phyloP scores from a whole-genome alignment of 331 rosid species.

The Rosa hybrid region DNA sequence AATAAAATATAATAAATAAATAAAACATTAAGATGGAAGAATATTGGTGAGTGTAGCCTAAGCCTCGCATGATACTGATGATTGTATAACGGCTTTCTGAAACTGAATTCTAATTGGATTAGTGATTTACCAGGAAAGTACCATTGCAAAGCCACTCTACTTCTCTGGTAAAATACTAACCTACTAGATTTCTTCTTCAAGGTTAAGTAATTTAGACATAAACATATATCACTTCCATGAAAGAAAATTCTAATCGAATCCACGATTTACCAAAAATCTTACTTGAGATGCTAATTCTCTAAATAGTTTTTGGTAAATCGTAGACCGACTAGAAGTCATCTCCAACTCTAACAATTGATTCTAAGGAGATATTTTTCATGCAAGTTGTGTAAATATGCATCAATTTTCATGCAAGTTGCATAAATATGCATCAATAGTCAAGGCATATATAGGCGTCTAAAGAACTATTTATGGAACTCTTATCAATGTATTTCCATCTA shows the following conservation, averaged over 20 bases:
- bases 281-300: background rate
- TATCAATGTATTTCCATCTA: no score
- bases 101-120: no score
- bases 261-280: background rate
- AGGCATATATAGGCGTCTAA: background rate
- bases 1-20: no score
- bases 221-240: no score
- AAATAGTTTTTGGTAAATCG: conserved; percentile 5
- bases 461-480: background rate
- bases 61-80: no score
- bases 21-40: no score
- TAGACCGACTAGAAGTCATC: background rate
- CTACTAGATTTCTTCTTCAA: background rate
- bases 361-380: background rate
- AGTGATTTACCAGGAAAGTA: no score
- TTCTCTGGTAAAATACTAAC: background rate
- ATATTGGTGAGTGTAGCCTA: no score
- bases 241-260: conserved; percentile 8
- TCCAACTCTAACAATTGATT: background rate
- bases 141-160: no score
- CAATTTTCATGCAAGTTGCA: background rate
- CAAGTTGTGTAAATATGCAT: background rate
- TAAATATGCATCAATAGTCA: background rate
- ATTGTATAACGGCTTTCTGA: no score
- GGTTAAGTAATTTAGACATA: background rate